Conservation (phyloP, 768 basidiomycete genomes). For the Panaeolus papilionaceus region DNA sequence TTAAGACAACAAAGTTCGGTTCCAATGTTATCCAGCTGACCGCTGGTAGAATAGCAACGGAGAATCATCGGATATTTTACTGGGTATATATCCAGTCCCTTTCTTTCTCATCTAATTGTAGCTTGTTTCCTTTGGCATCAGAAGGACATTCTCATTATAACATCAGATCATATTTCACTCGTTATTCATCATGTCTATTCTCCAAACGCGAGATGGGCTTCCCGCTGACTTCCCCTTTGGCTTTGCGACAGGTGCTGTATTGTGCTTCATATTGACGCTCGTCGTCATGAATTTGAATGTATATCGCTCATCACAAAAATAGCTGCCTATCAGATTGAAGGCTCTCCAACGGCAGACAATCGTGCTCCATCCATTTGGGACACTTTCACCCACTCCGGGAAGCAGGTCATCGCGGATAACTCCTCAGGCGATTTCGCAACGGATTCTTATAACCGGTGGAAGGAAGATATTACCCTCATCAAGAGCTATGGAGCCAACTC, state of each 20-base stretch:
- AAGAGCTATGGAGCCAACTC: slow-evolving; percentile 68
- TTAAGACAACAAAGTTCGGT: neutral
- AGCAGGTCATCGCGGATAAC: slow-evolving; percentile 60
- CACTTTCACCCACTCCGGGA: slow-evolving; percentile 64
- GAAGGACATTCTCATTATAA: neutral
- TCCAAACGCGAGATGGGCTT: slow-evolving; percentile 21
- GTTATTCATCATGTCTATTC: neutral
- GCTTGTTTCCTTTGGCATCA: neutral
- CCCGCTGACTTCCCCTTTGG: slow-evolving; percentile 42
- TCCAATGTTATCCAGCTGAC: neutral
- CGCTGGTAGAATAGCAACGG: neutral
- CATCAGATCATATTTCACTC: neutral
- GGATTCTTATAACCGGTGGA: slow-evolving; percentile 71
- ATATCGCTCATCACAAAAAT: slow-evolving; percentile 14
- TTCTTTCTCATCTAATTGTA: neutral
- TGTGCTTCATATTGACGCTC: neutral
- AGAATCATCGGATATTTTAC: neutral
- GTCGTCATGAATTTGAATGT: neutral
- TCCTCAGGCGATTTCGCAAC: slow-evolving; percentile 70
- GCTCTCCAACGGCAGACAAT: slow-evolving; percentile 58
- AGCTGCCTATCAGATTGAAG: slow-evolving; percentile 81
- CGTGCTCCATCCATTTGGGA: slow-evolving; percentile 79
- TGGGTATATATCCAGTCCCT: neutral
- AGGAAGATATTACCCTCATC: slow-evolving; percentile 68
- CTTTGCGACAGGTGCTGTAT: slow-evolving; percentile 38